Conservation (phyloP, 805 yeast species). For the Wickerhamiella spandovensis region DNA sequence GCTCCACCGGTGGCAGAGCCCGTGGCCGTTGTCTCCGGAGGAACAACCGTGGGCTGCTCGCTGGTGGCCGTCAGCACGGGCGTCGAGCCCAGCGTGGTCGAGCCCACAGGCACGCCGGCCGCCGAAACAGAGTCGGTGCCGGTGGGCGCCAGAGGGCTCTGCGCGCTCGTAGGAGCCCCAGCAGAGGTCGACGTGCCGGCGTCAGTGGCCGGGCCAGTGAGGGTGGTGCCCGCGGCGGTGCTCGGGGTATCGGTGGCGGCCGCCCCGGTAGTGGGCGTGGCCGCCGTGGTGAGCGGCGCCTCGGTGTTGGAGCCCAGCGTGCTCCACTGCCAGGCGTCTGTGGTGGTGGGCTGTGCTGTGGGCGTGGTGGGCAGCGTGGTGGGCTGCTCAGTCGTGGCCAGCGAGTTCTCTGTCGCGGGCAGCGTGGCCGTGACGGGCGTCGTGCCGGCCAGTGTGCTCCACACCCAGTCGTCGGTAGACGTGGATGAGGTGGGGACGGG, state of each 20-base stretch:
- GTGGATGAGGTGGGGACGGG: background rate
- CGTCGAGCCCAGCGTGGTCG: conserved; percentile 14
- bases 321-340: background rate
- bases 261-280: background rate
- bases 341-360: background rate
- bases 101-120: conserved; percentile 1
- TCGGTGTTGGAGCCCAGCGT: background rate
- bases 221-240: too few relatives aligned
- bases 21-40: conserved; percentile 12
- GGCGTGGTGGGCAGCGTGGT: background rate
- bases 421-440: background rate
- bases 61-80: conserved; percentile 17
- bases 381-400: background rate
- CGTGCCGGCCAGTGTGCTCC: background rate
- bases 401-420: background rate
- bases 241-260: background rate
- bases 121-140: background rate
- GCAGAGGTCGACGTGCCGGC: too few relatives aligned
- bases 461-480: background rate
- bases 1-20: too few relatives aligned
- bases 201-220: too few relatives aligned
- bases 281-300: background rate
- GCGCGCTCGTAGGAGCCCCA: too few relatives aligned
- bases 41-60: conserved; percentile 18
- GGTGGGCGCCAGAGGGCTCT: too few relatives aligned